These are phyloP conservation scores for Corynespora cassiicola DNA, from an alignment of 2,329 filamentous ascomycete species.

Conservation along the genomic window DNA sequence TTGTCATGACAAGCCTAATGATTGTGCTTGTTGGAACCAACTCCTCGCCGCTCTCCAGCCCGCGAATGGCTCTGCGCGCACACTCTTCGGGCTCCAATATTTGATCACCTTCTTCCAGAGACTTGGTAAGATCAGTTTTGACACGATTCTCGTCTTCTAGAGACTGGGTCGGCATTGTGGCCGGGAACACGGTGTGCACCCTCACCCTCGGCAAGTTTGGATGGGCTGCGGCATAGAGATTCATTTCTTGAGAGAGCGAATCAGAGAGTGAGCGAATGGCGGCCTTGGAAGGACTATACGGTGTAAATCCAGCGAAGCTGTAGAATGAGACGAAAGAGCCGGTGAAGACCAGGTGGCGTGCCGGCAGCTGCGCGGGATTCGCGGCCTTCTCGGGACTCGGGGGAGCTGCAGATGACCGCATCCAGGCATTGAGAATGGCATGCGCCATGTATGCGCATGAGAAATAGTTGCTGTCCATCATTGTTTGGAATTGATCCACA, in stretches of 20 bases:
- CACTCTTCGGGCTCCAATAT: constrained; percentile 31
- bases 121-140: constrained; percentile 49
- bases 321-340: constrained; percentile 19
- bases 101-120: constrained; percentile 46
- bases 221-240: constrained; percentile 42
- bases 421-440: constrained; percentile 37
- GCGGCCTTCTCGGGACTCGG: not conserved
- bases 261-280: constrained; percentile 18
- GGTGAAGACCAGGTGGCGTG: constrained; percentile 20
- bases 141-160: constrained; percentile 42
- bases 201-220: constrained; percentile 27
- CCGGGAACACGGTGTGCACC: constrained; percentile 18
- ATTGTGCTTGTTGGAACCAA: constrained; percentile 29
- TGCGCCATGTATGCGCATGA: constrained; percentile 49
- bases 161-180: constrained; percentile 20
- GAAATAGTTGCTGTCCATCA: constrained; percentile 53
- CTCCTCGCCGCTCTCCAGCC: constrained; percentile 32
- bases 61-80: constrained; percentile 25
- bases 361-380: not conserved
- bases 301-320: constrained; percentile 16
- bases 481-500: constrained; percentile 35
- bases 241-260: constrained; percentile 25
- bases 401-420: constrained; percentile 13
- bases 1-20: constrained; percentile 17
- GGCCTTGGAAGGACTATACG: constrained; percentile 16